A percentile compares a stretch with the other conserved stretches of the same genome.
phyloP scores from a whole-genome alignment of 73 alveolate genomes.

The Tetrahymena borealis region DNA sequence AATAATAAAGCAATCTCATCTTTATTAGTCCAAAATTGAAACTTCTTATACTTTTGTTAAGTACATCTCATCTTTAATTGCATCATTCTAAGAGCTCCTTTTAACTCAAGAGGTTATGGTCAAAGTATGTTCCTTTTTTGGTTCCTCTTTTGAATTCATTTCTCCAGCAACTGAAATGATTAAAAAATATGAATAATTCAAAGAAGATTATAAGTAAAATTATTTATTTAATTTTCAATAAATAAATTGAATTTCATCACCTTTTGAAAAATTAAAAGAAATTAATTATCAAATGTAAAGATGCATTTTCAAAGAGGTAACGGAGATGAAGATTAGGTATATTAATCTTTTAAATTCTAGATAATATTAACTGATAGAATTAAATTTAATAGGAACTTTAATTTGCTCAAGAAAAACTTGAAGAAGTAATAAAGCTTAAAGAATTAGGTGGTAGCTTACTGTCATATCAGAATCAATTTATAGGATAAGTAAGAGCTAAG shows the following conservation, averaged over 20 bases:
- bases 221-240: neutral
- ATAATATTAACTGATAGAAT: too few species aligned
- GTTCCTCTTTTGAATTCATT: neutral
- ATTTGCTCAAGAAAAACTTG: neutral
- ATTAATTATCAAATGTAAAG: neutral
- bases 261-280: neutral
- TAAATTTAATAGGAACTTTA: neutral
- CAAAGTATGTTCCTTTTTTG: neutral
- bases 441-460: neutral
- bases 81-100: neutral
- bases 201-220: neutral
- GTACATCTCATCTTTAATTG: neutral
- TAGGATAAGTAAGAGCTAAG: neutral
- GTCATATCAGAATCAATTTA: neutral
- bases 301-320: neutral
- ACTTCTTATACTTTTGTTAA: neutral
- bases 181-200: neutral
- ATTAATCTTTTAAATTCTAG: too few species aligned
- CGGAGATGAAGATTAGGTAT: neutral
- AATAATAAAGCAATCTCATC: neutral
- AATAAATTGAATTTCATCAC: neutral
- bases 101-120: neutral
- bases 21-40: neutral
- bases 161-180: neutral
- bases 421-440: neutral